Evolutionary conservation across 129 eudicot genomes (phyloP).

Genomic region (Flaveria linearis): DNA sequence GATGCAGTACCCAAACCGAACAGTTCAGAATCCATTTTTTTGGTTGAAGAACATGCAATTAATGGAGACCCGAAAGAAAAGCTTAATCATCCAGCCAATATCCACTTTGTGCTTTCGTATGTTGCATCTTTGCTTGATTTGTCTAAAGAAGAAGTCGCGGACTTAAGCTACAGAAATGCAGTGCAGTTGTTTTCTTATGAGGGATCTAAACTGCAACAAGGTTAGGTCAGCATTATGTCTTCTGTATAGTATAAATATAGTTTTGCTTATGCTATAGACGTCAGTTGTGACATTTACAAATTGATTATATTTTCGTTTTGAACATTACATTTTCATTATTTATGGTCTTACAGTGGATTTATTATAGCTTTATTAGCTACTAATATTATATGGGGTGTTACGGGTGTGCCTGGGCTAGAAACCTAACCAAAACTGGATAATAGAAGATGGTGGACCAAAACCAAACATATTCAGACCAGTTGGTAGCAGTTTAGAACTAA

Average conservation of each 20-base stretch:
- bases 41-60: conserved; percentile 42
- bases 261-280: background rate
- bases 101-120: conserved; percentile 64
- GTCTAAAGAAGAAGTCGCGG: conserved; percentile 71
- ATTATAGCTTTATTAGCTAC: background rate
- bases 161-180: conserved; percentile 65
- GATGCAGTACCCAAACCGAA: conserved; percentile 66
- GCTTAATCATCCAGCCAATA: conserved; percentile 90
- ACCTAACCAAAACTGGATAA: too few species aligned
- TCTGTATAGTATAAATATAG: background rate
- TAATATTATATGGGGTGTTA: too few species aligned
- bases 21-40: conserved; percentile 42
- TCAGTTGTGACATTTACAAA: background rate
- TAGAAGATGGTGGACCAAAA: too few species aligned
- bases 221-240: conserved; percentile 12
- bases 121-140: conserved; percentile 75
- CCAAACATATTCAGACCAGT: too few species aligned
- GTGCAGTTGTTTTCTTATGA: conserved; percentile 68
- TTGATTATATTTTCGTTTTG: background rate
- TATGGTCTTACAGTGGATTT: too few species aligned
- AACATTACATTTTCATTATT: background rate
- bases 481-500: too few species aligned
- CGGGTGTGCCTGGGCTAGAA: too few species aligned
- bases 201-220: conserved; percentile 65
- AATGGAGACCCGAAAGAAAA: conserved; percentile 41